These are phyloP conservation scores for Chaetomium globosum DNA, from an alignment of 2,329 filamentous ascomycete genomes.

Conservation along the genomic window DNA sequence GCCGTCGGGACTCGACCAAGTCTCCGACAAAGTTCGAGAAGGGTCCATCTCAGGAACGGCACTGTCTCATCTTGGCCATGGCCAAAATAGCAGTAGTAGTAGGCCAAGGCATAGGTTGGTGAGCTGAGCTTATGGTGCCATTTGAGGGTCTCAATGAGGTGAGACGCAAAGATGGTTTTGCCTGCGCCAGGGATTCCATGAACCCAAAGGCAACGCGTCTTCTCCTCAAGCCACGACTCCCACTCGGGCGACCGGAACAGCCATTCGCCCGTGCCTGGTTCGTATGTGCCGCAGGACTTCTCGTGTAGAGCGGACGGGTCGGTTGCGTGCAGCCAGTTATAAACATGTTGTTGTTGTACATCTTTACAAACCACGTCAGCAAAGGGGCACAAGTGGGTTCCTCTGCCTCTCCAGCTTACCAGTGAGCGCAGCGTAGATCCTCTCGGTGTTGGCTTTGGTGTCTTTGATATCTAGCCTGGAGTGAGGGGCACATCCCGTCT, in stretches of 20 bases:
- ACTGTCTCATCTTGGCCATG: conserved; percentile 38
- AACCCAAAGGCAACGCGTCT: conserved; percentile 27
- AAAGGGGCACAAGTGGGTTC: no score
- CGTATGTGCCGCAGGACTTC: conserved; percentile 17
- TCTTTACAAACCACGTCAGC: background rate
- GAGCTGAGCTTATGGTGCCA: no score
- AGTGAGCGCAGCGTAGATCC: background rate
- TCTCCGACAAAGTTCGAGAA: conserved; percentile 37
- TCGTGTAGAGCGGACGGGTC: conserved; percentile 19
- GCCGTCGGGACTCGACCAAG: conserved; percentile 12
- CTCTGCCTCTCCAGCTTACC: no score
- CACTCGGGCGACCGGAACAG: conserved; percentile 23
- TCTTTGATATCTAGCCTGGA: background rate
- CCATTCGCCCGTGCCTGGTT: conserved; percentile 28
- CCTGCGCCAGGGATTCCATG: conserved; percentile 32
- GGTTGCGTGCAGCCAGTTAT: conserved; percentile 7
- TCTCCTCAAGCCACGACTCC: conserved; percentile 21
- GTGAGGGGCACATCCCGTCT: background rate
- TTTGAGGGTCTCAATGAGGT: conserved; percentile 17
- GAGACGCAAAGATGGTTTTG: conserved; percentile 30
- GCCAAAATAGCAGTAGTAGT: conserved; percentile 41
- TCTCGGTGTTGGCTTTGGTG: background rate
- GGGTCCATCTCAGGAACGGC: conserved; percentile 37
- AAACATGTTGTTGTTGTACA: conserved; percentile 11
- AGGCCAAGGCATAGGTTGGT: conserved; percentile 22